phyloP scores from a whole-genome alignment of 495 filamentous ascomycete species.

The Hypoxylon lienhwacheense region DNA sequence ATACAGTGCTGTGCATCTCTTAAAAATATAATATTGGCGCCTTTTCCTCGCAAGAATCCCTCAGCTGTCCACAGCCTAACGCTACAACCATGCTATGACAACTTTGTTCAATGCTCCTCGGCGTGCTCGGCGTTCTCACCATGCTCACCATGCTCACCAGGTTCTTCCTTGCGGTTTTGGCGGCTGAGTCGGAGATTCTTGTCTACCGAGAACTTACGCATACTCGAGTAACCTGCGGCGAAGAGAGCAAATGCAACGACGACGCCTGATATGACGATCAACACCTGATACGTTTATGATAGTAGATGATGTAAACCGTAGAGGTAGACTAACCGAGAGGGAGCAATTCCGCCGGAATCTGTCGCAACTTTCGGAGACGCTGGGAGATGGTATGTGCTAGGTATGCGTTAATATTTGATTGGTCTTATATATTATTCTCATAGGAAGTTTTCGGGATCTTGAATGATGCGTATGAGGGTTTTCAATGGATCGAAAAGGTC shows the following conservation, averaged over 20 bases:
- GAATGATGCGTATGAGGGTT: background rate
- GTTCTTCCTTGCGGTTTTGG: constrained; percentile 52
- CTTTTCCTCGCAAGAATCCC: constrained; percentile 16
- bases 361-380: constrained; percentile 81
- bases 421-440: background rate
- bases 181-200: constrained; percentile 83
- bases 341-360: constrained; percentile 90
- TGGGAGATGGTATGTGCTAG: constrained; percentile 97
- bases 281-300: constrained; percentile 1
- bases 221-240: constrained; percentile 77
- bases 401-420: constrained; percentile 31
- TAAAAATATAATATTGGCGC: constrained; percentile 24
- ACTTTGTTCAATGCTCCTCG: constrained; percentile 32
- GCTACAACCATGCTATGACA: background rate
- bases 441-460: constrained; percentile 5
- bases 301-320: background rate
- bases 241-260: constrained; percentile 70
- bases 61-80: constrained; percentile 8
- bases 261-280: constrained; percentile 59
- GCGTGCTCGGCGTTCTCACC: constrained; percentile 34
- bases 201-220: constrained; percentile 80
- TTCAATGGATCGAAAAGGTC: constrained; percentile 38
- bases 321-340: constrained; percentile 74
- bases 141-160: constrained; percentile 31
- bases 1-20: constrained; percentile 36